These are phyloP conservation scores for Podospora conica DNA, from an alignment of 495 filamentous ascomycete species.

Conservation along the genomic window DNA sequence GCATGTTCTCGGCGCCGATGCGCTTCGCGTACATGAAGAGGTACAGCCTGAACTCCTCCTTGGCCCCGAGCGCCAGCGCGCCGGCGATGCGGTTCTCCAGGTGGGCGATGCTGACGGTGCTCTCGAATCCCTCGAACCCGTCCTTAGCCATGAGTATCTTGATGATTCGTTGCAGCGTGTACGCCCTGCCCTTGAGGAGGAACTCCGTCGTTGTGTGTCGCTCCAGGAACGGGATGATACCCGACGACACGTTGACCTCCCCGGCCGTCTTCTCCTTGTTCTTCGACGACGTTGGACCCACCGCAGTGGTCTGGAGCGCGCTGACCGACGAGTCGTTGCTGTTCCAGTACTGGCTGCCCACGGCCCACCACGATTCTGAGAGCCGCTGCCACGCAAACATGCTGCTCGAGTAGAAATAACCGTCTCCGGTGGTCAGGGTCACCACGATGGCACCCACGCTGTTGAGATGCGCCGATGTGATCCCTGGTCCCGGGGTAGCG, in stretches of 20 bases:
- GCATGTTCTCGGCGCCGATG: constrained; percentile 80
- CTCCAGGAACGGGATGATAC: constrained; percentile 88
- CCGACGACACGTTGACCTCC: constrained; percentile 69
- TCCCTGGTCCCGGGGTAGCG: constrained; percentile 64
- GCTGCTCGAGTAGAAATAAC: constrained; percentile 73
- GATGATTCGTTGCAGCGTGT: constrained; percentile 81
- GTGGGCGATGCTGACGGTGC: constrained; percentile 86
- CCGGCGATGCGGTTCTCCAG: constrained; percentile 92
- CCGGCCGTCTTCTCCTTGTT: constrained; percentile 33
- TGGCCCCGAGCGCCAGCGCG: constrained; percentile 73
- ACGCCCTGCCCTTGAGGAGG: constrained; percentile 83
- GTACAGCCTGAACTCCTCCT: constrained; percentile 86
- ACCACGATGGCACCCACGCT: constrained; percentile 76
- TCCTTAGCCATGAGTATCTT: constrained; percentile 78
- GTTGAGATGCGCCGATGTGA: constrained; percentile 88
- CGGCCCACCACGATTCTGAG: constrained; percentile 95
- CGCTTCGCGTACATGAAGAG: constrained; percentile 95
- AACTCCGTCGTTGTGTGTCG: constrained; percentile 90
- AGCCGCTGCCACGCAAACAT: constrained; percentile 94
- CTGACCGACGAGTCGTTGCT: constrained; percentile 79
- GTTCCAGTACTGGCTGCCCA: constrained; percentile 97
- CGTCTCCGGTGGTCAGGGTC: constrained; percentile 86
- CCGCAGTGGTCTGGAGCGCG: constrained; percentile 65
- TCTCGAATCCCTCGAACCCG: constrained; percentile 88
- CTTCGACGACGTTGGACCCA: constrained; percentile 34